Evolutionary conservation across 176 grass and related monocot species (phyloP), one percentile per base, ranked within the genome.

Genomic region (Neostapfia colusana): DNA sequence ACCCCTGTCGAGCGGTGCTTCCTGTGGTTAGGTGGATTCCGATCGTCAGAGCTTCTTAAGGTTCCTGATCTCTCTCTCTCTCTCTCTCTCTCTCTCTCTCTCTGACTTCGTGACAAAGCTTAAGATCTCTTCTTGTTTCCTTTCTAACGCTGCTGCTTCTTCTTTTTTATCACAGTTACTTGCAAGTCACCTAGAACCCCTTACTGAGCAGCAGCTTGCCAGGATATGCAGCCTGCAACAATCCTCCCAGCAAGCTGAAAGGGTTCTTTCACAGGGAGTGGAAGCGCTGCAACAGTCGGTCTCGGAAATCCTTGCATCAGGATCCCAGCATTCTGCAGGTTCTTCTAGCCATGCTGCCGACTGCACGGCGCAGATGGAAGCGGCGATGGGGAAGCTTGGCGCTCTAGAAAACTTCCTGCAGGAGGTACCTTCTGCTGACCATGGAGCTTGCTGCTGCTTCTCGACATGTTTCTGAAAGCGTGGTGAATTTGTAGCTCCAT

Each of bases 1-100:
- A 89, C 90, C 43, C 90, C 90, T n/a, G 73, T 86, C 0, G 90
- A 93, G 82, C 72, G 90, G 77, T 87, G 77, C 18, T 93, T 89
- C 20, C 34, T 93, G 50, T 93, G 87, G 87, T 41, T 87, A 0
- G 90, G 90, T 10, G 84, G 81, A 44, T 82, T 89, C 21, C 87
- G 87, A 37, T 62, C 87, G 0, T 89, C 90, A 3, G 90, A 85
- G 43, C 63, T 93, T 82, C 81, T 93, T 17, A 84, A 87, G 88
- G 88, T 90, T 20, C 56, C 18, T 3, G 6, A 10, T 58, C 3
- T 36, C 50, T 12, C n/a, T n/a, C n/a, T n/a, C n/a, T n/a, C n/a
- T n/a, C n/a, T n/a, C n/a, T n/a, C n/a, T n/a, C n/a, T n/a, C n/a
- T n/a, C n/a, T n/a, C n/a, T n/a, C n/a, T n/a, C n/a, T n/a, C n/a